phyloP scores from a whole-genome alignment of 371 early-diverging fungal genomes.

The Capniomyces stellatus region DNA sequence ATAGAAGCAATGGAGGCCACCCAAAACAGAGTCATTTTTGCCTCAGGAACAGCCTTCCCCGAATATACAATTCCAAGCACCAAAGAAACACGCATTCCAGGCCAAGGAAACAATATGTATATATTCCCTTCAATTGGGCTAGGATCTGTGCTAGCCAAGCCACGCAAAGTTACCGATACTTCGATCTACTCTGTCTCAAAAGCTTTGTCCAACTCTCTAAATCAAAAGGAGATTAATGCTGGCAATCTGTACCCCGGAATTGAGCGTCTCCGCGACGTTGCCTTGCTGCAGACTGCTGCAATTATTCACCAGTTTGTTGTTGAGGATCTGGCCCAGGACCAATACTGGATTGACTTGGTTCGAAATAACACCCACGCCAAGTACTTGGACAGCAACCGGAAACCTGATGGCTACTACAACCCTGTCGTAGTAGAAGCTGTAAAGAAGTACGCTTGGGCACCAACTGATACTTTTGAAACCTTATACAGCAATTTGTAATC shows the following conservation, averaged over 20 bases:
- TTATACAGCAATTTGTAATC: neutral
- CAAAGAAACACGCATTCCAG: slow-evolving; percentile 33
- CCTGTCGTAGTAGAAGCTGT: slow-evolving; percentile 9
- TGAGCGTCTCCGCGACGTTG: slow-evolving; percentile 63
- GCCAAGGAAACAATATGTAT: slow-evolving; percentile 88
- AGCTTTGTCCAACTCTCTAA: slow-evolving; percentile 59
- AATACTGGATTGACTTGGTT: slow-evolving; percentile 16
- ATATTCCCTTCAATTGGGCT: slow-evolving; percentile 82
- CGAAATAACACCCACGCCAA: slow-evolving; percentile 7
- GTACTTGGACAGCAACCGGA: slow-evolving; percentile 6
- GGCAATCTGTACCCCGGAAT: slow-evolving; percentile 64
- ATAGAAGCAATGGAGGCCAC: slow-evolving; percentile 68
- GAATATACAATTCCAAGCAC: slow-evolving; percentile 38
- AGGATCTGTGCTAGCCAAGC: slow-evolving; percentile 53
- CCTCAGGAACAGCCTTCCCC: slow-evolving; percentile 86
- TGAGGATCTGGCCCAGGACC: slow-evolving; percentile 22
- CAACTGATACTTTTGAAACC: neutral
- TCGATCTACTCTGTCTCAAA: slow-evolving; percentile 63
- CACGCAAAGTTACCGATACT: slow-evolving; percentile 48
- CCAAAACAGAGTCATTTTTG: slow-evolving; percentile 65
- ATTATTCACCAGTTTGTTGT: slow-evolving; percentile 41
- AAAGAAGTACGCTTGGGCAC: slow-evolving; percentile 15
- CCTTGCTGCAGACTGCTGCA: slow-evolving; percentile 56
- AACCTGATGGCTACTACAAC: slow-evolving; percentile 15
- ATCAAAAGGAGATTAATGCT: slow-evolving; percentile 36